These are phyloP conservation scores for Castanopsis chinensis DNA, from an alignment of 306 rosid species.

Conservation along the genomic window DNA sequence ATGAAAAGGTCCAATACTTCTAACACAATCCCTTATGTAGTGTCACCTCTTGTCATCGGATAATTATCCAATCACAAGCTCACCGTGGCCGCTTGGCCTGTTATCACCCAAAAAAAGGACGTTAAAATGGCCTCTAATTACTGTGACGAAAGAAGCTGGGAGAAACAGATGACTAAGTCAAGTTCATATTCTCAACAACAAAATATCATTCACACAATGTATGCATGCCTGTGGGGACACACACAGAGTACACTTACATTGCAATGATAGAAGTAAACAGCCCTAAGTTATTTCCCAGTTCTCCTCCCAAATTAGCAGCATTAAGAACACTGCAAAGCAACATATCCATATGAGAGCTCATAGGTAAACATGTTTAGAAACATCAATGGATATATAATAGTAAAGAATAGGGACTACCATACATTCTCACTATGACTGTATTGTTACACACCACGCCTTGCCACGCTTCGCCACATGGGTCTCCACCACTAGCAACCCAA, in stretches of 20 bases:
- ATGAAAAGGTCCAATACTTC: neutral
- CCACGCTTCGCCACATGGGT: constrained; percentile 92
- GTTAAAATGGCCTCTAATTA: neutral
- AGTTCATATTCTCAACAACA: neutral
- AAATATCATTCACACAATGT: neutral
- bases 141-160: neutral
- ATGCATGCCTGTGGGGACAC: constrained; percentile 3
- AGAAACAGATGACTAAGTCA: neutral
- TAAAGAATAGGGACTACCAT: constrained; percentile 28
- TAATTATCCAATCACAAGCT: neutral
- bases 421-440: constrained; percentile 62
- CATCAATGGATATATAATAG: constrained; percentile 1
- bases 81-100: neutral
- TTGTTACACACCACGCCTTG: constrained; percentile 83
- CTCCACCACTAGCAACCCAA: constrained; percentile 80
- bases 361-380: constrained; percentile 1
- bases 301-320: constrained; percentile 90
- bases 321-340: constrained; percentile 54
- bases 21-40: neutral
- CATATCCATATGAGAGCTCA: constrained; percentile 25
- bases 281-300: constrained; percentile 67
- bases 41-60: neutral
- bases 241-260: constrained; percentile 53
- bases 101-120: neutral
- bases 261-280: constrained; percentile 53